phyloP scores from a whole-genome alignment of 2,329 filamentous ascomycete species.

The Exophiala alcalophila region DNA sequence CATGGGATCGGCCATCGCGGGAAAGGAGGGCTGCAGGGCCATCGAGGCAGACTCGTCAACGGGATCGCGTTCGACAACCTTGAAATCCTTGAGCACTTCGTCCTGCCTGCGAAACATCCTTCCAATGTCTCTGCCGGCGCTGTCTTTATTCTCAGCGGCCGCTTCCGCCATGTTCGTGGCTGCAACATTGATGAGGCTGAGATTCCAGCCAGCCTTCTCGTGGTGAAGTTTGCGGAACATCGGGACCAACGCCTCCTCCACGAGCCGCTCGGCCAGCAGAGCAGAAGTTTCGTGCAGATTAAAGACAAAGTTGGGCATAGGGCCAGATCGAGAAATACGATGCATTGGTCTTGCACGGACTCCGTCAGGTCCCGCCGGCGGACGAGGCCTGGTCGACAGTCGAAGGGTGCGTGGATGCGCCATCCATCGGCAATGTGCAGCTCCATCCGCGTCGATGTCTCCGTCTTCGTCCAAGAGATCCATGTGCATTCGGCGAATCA shows the following conservation, averaged over 20 bases:
- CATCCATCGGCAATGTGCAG: conserved; percentile 56
- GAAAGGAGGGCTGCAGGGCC: neutral
- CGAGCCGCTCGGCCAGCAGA: conserved; percentile 63
- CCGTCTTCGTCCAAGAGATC: conserved; percentile 64
- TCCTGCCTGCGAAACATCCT: conserved; percentile 79
- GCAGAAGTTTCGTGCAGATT: conserved; percentile 58
- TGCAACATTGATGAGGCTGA: conserved; percentile 81
- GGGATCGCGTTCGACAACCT: conserved; percentile 36
- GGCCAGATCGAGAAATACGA: conserved; percentile 71
- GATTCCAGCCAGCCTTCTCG: conserved; percentile 68
- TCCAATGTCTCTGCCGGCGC: conserved; percentile 71
- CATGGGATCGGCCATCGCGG: neutral
- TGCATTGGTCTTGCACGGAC: conserved; percentile 59
- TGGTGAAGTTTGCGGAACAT: conserved; percentile 74
- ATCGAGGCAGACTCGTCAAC: neutral
- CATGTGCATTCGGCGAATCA: conserved; percentile 73
- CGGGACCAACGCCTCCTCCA: conserved; percentile 64
- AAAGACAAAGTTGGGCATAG: conserved; percentile 73
- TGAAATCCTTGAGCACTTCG: conserved; percentile 65
- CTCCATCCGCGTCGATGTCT: conserved; percentile 31
- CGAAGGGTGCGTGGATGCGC: conserved; percentile 79
- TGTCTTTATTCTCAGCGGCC: conserved; percentile 51
- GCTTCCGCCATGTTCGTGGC: conserved; percentile 75
- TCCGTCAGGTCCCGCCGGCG: conserved; percentile 52
- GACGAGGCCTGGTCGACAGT: conserved; percentile 68